A percentile compares a stretch with the other conserved stretches of the same genome.
phyloP scores from a whole-genome alignment of 2,329 filamentous ascomycete genomes.

The Mollisia scopiformis region DNA sequence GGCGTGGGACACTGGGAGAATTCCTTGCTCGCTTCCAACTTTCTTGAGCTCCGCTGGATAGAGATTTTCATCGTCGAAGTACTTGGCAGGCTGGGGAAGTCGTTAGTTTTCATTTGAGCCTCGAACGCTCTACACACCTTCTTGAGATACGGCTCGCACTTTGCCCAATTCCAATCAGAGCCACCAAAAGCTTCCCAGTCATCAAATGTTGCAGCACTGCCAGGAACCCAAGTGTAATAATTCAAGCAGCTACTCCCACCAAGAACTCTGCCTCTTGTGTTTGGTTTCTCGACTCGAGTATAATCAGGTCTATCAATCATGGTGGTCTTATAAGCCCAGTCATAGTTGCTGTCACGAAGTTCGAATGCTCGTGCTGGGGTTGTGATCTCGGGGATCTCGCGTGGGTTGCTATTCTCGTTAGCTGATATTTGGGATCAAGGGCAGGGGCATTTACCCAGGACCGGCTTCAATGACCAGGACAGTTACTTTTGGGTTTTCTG shows the following conservation, averaged over 20 bases:
- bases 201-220: slow-evolving; percentile 58
- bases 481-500: slow-evolving; percentile 50
- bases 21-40: slow-evolving; percentile 49
- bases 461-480: slow-evolving; percentile 53
- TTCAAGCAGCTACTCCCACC: slow-evolving; percentile 60
- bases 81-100: slow-evolving; percentile 45
- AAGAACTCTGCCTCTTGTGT: slow-evolving; percentile 47
- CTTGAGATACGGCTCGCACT: slow-evolving; percentile 45
- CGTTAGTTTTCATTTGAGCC: neutral
- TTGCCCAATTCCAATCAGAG: slow-evolving; percentile 59
- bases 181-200: slow-evolving; percentile 50
- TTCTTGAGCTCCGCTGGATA: slow-evolving; percentile 50
- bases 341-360: slow-evolving; percentile 56
- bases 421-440: too few species aligned
- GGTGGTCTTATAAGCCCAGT: slow-evolving; percentile 65
- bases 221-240: slow-evolving; percentile 62
- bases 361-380: slow-evolving; percentile 57
- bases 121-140: neutral
- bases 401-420: slow-evolving; percentile 40
- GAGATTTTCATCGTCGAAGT: slow-evolving; percentile 55
- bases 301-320: slow-evolving; percentile 63
- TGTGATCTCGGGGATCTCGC: slow-evolving; percentile 52
- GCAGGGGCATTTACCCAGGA: neutral
- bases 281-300: slow-evolving; percentile 63
- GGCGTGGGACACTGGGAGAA: slow-evolving; percentile 56